These are phyloP conservation scores for Perkinsus olseni DNA, from an alignment of 169 alveolate genomes.

Conservation along the genomic window DNA sequence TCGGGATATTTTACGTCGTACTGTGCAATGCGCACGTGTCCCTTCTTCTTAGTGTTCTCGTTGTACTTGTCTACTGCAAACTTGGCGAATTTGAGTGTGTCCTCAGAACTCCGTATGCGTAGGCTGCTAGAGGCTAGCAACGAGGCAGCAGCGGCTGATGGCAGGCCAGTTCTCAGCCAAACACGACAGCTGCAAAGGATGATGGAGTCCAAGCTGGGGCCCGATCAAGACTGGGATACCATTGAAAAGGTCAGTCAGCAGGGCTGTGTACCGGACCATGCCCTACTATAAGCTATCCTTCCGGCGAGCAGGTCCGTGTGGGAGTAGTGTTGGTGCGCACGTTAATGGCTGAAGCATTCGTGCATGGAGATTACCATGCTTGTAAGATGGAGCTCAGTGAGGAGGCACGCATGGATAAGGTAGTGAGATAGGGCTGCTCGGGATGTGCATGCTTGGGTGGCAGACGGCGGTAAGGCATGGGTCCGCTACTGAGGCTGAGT, in stretches of 20 bases:
- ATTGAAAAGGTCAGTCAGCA: background rate
- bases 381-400: slow-evolving; percentile 3
- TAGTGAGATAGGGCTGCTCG: background rate
- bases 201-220: background rate
- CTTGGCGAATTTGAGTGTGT: too few species aligned
- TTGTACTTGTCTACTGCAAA: too few species aligned
- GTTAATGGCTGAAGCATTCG: background rate
- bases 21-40: background rate
- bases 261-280: background rate
- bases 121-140: background rate
- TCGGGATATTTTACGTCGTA: too few species aligned
- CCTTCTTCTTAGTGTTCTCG: background rate
- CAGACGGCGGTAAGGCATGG: background rate
- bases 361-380: background rate
- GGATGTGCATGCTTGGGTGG: background rate
- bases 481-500: background rate
- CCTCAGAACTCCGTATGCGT: background rate
- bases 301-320: background rate
- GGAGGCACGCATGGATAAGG: background rate
- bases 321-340: background rate
- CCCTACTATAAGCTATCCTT: background rate
- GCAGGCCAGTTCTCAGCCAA: too few species aligned
- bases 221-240: background rate
- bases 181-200: background rate
- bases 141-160: background rate